A percentile compares a stretch with the other conserved stretches of the same genome.
phyloP scores from a whole-genome alignment of 2,329 filamentous ascomycete species.

The Aureobasidium vineae region DNA sequence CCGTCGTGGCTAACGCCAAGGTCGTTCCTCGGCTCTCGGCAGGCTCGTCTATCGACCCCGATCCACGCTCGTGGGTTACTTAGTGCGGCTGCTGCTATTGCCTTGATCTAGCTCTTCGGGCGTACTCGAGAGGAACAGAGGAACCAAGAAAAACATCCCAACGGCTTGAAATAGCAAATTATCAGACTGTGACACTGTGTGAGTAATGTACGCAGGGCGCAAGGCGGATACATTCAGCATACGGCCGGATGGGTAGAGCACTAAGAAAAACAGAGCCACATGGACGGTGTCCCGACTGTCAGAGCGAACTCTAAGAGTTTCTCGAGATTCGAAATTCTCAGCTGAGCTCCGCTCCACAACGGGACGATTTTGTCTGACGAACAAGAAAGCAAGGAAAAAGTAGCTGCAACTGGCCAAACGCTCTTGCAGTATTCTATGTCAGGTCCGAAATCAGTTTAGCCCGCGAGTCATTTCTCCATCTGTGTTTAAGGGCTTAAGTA shows the following conservation, averaged over 20 bases:
- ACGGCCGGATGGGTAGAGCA: neutral
- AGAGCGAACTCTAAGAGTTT: constrained; percentile 1
- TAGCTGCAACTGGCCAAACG: neutral
- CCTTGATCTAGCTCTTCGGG: neutral
- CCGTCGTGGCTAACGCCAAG: neutral
- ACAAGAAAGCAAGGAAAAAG: neutral
- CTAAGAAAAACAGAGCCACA: constrained; percentile 4
- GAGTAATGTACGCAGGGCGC: neutral
- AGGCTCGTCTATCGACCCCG: neutral
- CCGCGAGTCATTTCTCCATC: neutral
- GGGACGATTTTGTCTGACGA: neutral
- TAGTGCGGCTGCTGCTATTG: neutral
- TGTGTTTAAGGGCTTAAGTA: neutral
- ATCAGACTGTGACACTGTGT: too few species aligned
- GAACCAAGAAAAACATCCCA: neutral
- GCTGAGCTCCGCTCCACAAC: neutral
- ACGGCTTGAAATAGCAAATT: neutral
- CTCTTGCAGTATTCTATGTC: constrained; percentile 7
- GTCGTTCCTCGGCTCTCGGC: constrained; percentile 17
- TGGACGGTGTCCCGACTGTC: constrained; percentile 5
- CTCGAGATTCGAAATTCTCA: neutral
- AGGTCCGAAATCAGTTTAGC: neutral
- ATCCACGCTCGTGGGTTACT: neutral
- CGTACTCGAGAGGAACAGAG: neutral
- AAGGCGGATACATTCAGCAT: neutral